phyloP scores from a whole-genome alignment of 139 green algal genomes.

The Pedinophyceae sp. region DNA sequence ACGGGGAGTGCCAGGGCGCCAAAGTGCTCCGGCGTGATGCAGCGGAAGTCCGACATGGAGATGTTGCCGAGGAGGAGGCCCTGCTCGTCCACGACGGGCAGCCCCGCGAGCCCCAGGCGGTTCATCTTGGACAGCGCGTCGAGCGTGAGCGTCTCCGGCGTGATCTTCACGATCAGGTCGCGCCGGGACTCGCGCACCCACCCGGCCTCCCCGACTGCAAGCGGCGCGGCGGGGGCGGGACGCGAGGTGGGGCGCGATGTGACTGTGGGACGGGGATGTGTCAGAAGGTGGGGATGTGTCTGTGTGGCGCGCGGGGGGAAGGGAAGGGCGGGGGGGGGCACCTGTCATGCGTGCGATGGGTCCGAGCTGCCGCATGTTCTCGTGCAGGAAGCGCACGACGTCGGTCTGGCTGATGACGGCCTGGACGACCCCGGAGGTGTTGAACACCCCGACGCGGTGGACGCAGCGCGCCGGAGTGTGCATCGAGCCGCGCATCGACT shows the following conservation, averaged over 20 bases:
- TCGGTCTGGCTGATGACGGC: conserved; percentile 19
- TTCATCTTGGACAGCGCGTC: conserved; percentile 16
- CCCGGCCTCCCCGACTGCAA: too few species aligned
- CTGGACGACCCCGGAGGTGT: conserved; percentile 5
- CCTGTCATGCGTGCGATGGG: too few species aligned
- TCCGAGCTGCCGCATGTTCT: conserved; percentile 10
- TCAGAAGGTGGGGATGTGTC: too few species aligned
- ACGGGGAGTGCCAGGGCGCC: conserved; percentile 15
- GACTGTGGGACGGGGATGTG: too few species aligned
- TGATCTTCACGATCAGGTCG: conserved; percentile 18
- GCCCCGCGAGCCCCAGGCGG: conserved; percentile 16
- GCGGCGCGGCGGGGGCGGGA: too few species aligned
- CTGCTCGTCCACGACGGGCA: conserved; percentile 21
- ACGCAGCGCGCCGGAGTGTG: too few species aligned
- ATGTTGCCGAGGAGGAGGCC: conserved; percentile 30
- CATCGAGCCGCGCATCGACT: too few species aligned
- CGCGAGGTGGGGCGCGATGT: too few species aligned
- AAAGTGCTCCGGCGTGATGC: conserved; percentile 47
- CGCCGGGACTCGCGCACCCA: too few species aligned
- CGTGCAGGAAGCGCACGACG: conserved; percentile 14
- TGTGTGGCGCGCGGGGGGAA: too few species aligned
- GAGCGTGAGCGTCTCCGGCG: conserved; percentile 13
- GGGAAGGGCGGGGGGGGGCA: too few species aligned
- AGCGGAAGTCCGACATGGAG: conserved; percentile 28
- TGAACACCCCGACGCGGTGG: conserved; percentile 27